Evolutionary conservation across 2,329 filamentous ascomycete species (phyloP).

Genomic region (Didymella glomerata): DNA sequence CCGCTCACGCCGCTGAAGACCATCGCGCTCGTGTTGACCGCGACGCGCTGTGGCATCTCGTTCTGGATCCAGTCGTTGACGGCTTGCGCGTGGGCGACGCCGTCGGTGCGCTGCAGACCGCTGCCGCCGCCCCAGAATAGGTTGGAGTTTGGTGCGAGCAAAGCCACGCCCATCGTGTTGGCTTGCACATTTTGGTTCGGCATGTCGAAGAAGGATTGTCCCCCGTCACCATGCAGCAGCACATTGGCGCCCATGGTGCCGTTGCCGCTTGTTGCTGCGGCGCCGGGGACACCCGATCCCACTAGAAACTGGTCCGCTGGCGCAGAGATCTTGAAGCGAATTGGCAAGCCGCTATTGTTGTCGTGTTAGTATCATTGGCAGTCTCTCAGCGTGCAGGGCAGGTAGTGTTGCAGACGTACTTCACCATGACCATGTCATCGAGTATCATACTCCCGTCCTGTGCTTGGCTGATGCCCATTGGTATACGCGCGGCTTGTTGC

Average conservation of each 20-base stretch:
- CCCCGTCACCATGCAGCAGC: constrained; percentile 67
- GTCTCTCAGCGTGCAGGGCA: not conserved
- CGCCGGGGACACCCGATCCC: constrained; percentile 60
- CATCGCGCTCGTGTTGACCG: constrained; percentile 62
- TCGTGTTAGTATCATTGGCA: not conserved
- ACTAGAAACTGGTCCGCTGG: constrained; percentile 64
- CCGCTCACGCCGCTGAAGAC: constrained; percentile 68
- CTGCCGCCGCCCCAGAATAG: constrained; percentile 67
- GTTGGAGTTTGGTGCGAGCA: constrained; percentile 63
- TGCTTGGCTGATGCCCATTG: constrained; percentile 52
- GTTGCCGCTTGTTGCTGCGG: constrained; percentile 44
- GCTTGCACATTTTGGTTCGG: constrained; percentile 63
- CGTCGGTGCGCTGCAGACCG: constrained; percentile 63
- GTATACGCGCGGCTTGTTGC: constrained; percentile 47
- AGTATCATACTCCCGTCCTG: constrained; percentile 65
- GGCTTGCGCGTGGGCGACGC: constrained; percentile 63
- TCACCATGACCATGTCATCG: constrained; percentile 62
- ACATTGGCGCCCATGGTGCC: constrained; percentile 61
- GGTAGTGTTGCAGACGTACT: not conserved
- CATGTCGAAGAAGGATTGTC: constrained; percentile 67
- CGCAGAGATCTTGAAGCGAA: constrained; percentile 65
- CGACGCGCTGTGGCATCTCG: constrained; percentile 62
- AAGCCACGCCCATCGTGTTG: constrained; percentile 62
- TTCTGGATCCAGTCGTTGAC: constrained; percentile 62
- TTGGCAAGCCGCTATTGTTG: constrained; percentile 57